These are phyloP conservation scores for Cardamine chenopodiifolia DNA, from an alignment of 345 rosid genomes.

Conservation along the genomic window DNA sequence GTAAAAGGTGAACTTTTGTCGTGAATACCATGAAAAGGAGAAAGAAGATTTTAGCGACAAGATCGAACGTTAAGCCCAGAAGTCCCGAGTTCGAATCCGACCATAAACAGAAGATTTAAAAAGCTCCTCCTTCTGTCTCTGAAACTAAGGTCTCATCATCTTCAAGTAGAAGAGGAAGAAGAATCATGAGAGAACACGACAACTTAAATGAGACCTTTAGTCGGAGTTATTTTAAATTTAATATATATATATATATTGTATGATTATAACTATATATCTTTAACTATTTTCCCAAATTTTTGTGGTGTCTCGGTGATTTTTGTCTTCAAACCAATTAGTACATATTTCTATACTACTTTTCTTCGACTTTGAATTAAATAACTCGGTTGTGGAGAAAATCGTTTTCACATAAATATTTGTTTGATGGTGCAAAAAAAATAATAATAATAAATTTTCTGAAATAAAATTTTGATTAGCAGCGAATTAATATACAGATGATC, in stretches of 20 bases:
- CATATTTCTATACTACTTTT: constrained; percentile 17
- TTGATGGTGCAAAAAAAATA: neutral
- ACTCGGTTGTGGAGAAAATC: neutral
- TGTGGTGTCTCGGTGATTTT: constrained; percentile 24
- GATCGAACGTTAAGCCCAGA: constrained; percentile 30
- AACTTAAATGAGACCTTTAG: constrained; percentile 43
- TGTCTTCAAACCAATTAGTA: constrained; percentile 24
- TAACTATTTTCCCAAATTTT: neutral
- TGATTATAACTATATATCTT: neutral
- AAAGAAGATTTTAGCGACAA: constrained; percentile 30
- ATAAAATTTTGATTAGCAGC: neutral
- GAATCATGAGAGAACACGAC: constrained; percentile 41
- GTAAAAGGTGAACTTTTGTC: constrained; percentile 24
- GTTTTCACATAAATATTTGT: neutral
- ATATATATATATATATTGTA: too few species aligned
- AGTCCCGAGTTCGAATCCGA: constrained; percentile 26
- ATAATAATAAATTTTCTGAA: too few species aligned
- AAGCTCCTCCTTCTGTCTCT: constrained; percentile 36
- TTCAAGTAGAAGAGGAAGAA: constrained; percentile 40
- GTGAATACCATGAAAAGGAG: constrained; percentile 28
- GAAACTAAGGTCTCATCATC: constrained; percentile 40
- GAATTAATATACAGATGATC: constrained; percentile 11
- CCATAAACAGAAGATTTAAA: constrained; percentile 20
- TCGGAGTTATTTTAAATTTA: constrained; percentile 31
- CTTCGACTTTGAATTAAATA: neutral